Evolutionary conservation across 2,329 filamentous ascomycete genomes (phyloP).

Genomic region (Aspergillus flavus): DNA sequence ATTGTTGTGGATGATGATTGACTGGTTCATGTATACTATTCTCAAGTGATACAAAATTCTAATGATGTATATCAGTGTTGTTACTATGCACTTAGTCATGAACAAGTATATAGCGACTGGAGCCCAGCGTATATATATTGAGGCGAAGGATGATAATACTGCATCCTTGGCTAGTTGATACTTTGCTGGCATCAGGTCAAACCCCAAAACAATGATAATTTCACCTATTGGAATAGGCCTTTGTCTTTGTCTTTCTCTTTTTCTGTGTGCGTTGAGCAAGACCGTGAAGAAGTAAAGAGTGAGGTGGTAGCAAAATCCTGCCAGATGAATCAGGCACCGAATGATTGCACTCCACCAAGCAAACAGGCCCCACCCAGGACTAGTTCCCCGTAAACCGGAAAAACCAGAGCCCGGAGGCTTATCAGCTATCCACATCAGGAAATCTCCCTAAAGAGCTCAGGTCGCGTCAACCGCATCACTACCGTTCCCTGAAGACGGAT

Average conservation of each 20-base stretch:
- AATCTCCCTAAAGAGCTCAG: neutral
- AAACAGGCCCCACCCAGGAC: too few species aligned
- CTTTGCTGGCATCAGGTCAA: neutral
- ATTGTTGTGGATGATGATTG: slow-evolving; percentile 69
- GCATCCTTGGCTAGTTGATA: neutral
- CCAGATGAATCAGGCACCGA: neutral
- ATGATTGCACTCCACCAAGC: too few species aligned
- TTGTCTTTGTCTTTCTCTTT: too few species aligned
- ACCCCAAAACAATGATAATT: too few species aligned
- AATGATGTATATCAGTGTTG: neutral
- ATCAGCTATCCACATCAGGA: neutral
- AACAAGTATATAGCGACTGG: too few species aligned
- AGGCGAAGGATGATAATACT: neutral
- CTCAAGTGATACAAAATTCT: neutral
- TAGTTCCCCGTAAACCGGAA: neutral
- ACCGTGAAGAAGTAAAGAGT: too few species aligned
- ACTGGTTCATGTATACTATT: neutral
- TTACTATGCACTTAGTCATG: too few species aligned
- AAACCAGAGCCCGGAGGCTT: neutral
- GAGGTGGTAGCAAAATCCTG: neutral
- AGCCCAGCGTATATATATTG: too few species aligned
- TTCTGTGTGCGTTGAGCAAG: too few species aligned
- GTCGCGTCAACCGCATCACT: neutral
- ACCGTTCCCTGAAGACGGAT: neutral
- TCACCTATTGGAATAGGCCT: too few species aligned